phyloP scores from a whole-genome alignment of 306 rosid species.

The Quercus rubra region DNA sequence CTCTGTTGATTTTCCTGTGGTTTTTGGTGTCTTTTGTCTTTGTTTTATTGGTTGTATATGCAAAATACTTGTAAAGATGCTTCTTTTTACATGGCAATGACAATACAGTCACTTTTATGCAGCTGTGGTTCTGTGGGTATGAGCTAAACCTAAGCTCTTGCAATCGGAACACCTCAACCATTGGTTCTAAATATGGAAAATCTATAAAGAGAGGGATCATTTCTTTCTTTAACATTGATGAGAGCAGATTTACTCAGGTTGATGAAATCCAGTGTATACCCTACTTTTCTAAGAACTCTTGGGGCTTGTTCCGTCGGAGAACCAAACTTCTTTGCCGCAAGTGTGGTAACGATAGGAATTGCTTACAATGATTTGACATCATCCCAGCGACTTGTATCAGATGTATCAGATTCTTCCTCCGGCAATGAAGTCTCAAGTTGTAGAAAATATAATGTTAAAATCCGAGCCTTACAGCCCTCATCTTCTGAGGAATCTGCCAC shows the following conservation, averaged over 20 bases:
- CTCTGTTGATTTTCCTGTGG: neutral
- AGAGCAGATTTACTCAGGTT: conserved; percentile 66
- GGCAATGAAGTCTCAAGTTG: conserved; percentile 28
- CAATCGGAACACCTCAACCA: conserved; percentile 59
- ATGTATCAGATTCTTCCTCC: conserved; percentile 43
- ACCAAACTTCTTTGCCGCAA: too few relatives aligned
- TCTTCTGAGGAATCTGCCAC: too few relatives aligned
- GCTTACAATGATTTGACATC: too few relatives aligned
- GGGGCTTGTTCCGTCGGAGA: too few relatives aligned
- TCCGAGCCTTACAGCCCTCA: conserved; percentile 67
- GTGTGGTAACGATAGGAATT: too few relatives aligned
- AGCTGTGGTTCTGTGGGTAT: conserved; percentile 90
- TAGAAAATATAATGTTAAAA: conserved; percentile 58
- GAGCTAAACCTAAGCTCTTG: conserved; percentile 78
- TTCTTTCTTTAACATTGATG: conserved; percentile 74
- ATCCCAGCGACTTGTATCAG: conserved; percentile 37
- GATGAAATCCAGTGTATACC: conserved; percentile 78
- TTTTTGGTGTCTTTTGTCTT: neutral
- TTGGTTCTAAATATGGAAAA: conserved; percentile 82
- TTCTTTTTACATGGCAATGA: neutral
- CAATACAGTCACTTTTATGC: conserved; percentile 21
- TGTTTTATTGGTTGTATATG: neutral
- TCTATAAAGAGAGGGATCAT: conserved; percentile 83
- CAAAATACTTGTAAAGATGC: neutral
- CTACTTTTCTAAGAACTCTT: conserved; percentile 61